Conservation (phyloP, 176 grass and related monocot genomes). For the Hordeum marinum region DNA sequence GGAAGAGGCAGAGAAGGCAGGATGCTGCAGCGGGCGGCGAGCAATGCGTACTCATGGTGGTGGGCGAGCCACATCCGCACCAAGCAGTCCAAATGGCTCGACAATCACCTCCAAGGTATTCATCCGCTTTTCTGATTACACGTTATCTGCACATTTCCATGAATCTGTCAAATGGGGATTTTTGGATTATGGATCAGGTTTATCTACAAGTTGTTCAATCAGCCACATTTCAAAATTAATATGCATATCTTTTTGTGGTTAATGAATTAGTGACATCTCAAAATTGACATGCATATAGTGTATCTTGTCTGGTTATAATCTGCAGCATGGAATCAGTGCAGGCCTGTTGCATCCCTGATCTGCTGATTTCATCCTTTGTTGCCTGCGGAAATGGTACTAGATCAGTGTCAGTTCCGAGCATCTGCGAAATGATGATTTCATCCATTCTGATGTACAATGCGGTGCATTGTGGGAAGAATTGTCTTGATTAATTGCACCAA, state of each 20-base stretch:
- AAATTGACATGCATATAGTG: neutral
- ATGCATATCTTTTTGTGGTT: neutral
- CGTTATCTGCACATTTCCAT: neutral
- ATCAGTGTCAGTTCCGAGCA: neutral
- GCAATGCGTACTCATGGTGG: constrained; percentile 66
- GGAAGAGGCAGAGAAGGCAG: constrained; percentile 7
- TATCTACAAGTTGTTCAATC: neutral
- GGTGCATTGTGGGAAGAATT: neutral
- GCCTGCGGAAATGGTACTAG: neutral
- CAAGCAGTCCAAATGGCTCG: constrained; percentile 73
- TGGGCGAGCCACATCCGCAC: constrained; percentile 73
- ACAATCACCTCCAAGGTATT: constrained; percentile 54
- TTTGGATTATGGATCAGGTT: neutral
- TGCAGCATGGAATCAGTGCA: neutral
- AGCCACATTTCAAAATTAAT: neutral
- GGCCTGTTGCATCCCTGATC: neutral
- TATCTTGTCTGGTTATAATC: neutral
- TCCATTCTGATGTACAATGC: neutral
- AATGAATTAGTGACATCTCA: neutral
- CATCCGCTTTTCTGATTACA: neutral
- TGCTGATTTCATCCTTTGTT: neutral
- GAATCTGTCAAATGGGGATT: neutral
- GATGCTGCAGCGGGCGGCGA: constrained; percentile 59
- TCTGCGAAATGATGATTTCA: neutral
- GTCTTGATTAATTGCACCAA: neutral